These are phyloP conservation scores for Dothidotthia symphoricarpi DNA, from an alignment of 2,329 filamentous ascomycete genomes.

Conservation along the genomic window DNA sequence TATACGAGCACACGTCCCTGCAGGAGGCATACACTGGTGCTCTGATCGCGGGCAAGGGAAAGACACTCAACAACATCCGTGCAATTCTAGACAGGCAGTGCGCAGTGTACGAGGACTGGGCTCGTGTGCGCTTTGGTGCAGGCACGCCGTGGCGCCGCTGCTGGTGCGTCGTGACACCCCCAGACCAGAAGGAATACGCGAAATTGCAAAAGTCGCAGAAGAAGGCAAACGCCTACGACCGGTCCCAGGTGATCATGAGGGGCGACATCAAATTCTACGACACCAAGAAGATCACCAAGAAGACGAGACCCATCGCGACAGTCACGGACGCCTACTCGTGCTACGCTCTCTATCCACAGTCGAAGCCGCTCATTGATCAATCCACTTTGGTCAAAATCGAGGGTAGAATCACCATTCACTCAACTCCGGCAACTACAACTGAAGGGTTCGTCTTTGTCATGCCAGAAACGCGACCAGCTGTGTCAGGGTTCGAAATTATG, in stretches of 20 bases:
- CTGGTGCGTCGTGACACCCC: constrained; percentile 92
- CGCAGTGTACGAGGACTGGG: constrained; percentile 85
- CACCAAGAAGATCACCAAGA: constrained; percentile 85
- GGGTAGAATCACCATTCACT: constrained; percentile 84
- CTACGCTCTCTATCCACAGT: constrained; percentile 93
- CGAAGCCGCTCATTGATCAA: constrained; percentile 88
- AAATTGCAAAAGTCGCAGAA: constrained; percentile 79
- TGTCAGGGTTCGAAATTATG: constrained; percentile 94
- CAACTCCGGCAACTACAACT: constrained; percentile 69
- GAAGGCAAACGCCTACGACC: constrained; percentile 82
- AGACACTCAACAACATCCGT: constrained; percentile 82
- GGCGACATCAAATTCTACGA: constrained; percentile 96
- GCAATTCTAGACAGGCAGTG: constrained; percentile 79
- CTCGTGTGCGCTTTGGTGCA: constrained; percentile 88
- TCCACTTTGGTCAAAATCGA: constrained; percentile 94
- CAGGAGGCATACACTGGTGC: constrained; percentile 97
- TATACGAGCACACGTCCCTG: constrained; percentile 89
- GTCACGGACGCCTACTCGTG: constrained; percentile 88
- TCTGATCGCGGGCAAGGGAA: constrained; percentile 91
- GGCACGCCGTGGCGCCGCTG: constrained; percentile 95
- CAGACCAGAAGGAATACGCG: constrained; percentile 86
- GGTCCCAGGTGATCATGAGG: constrained; percentile 67
- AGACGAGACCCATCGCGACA: constrained; percentile 83
- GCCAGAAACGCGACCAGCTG: constrained; percentile 89
- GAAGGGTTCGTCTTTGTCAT: constrained; percentile 98